Percentiles rank a stretch among this genome's conserved stretches.
Conservation (phyloP, 2,329 filamentous ascomycete species). For the Aspergillus brunneoviolaceus region DNA sequence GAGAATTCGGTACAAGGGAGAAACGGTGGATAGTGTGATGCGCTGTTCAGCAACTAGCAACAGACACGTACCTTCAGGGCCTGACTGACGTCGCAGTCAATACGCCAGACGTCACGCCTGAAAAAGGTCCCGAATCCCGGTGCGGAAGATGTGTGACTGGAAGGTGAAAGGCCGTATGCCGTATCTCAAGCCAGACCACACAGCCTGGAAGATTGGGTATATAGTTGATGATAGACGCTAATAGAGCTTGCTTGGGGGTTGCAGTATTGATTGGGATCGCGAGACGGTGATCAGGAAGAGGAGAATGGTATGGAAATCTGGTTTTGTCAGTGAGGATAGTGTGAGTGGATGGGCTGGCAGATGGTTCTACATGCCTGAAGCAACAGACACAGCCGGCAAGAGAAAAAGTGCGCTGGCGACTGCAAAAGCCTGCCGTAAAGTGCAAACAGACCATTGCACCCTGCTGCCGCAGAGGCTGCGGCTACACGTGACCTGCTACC, state of each 20-base stretch:
- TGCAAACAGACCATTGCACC: not conserved
- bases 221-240: not conserved
- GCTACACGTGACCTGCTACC: not conserved
- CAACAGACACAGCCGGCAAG: not conserved
- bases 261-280: not conserved
- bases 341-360: not conserved
- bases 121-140: constrained; percentile 22
- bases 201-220: not conserved
- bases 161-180: no score
- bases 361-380: not conserved
- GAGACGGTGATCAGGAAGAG: not conserved
- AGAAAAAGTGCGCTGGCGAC: not conserved
- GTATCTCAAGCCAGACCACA: not conserved
- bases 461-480: not conserved
- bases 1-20: constrained; percentile 36
- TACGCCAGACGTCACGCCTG: constrained; percentile 37
- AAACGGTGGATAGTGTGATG: constrained; percentile 28
- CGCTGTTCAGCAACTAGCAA: constrained; percentile 33
- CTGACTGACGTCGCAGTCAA: constrained; percentile 35
- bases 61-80: constrained; percentile 46
- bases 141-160: not conserved
- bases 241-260: not conserved
- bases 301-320: not conserved
- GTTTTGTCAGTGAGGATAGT: not conserved
- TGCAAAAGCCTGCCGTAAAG: not conserved